phyloP scores from a whole-genome alignment of 2,329 filamentous ascomycete species.

The Botrytis fabae region DNA sequence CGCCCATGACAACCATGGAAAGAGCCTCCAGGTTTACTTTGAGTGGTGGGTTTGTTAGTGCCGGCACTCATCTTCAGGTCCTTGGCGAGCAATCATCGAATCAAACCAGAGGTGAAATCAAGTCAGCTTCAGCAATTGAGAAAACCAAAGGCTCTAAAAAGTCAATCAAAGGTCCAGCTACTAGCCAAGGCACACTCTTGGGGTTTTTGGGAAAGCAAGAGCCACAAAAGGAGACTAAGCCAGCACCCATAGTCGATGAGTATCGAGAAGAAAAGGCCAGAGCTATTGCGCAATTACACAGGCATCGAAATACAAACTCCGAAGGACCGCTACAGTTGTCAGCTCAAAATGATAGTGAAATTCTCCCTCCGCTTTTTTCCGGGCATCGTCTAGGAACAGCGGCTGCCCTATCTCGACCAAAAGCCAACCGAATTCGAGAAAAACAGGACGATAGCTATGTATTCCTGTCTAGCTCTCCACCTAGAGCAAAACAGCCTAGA shows the following conservation, averaged over 20 bases:
- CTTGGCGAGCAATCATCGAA: constrained; percentile 37
- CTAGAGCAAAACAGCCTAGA: constrained; percentile 25
- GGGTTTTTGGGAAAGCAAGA: constrained; percentile 34
- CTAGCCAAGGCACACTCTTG: constrained; percentile 35
- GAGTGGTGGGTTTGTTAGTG: constrained; percentile 44
- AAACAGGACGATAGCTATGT: constrained; percentile 34
- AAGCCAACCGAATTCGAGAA: constrained; percentile 22
- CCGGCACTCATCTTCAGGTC: constrained; percentile 37
- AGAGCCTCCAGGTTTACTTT: constrained; percentile 61
- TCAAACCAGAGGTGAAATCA: constrained; percentile 32
- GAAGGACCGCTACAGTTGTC: background rate
- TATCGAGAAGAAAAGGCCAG: background rate
- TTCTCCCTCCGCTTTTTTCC: constrained; percentile 22
- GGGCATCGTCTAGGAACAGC: constrained; percentile 31
- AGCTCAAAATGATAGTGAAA: background rate
- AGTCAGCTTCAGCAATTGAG: background rate
- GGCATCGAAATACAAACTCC: constrained; percentile 1
- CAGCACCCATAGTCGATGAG: background rate
- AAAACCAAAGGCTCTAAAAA: constrained; percentile 23
- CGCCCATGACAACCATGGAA: constrained; percentile 63
- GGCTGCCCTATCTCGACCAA: constrained; percentile 31
- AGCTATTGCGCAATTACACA: constrained; percentile 12
- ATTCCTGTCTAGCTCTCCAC: constrained; percentile 40
- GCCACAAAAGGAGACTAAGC: background rate
- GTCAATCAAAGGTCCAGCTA: constrained; percentile 23